Percentiles rank a stretch among this genome's conserved stretches.
These are phyloP conservation scores for Beta macrorhiza DNA, from an alignment of 179 eudicot genomes.

Conservation along the genomic window DNA sequence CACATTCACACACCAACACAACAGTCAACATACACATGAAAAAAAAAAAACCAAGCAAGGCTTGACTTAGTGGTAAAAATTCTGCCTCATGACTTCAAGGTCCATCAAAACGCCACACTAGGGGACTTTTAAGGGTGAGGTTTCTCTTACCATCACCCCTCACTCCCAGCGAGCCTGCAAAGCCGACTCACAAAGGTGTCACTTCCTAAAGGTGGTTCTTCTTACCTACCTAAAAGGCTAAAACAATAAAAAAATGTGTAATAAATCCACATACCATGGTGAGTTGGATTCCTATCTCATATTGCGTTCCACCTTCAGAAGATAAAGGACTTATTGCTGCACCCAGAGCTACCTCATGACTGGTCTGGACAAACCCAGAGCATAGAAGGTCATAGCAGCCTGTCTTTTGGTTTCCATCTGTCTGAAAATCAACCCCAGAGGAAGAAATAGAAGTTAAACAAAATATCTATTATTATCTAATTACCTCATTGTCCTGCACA, in stretches of 20 bases:
- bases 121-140: too few relatives aligned
- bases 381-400: slow-evolving; percentile 71
- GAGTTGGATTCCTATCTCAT: slow-evolving; percentile 35
- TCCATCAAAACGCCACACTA: too few relatives aligned
- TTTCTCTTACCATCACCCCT: too few relatives aligned
- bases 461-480: not conserved
- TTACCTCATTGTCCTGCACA: not conserved
- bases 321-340: slow-evolving; percentile 51
- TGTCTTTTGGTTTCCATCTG: slow-evolving; percentile 45
- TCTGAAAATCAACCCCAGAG: slow-evolving; percentile 27
- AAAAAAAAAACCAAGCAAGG: too few relatives aligned
- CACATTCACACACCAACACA: too few relatives aligned
- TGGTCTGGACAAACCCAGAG: slow-evolving; percentile 72
- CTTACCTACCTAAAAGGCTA: not conserved
- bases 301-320: slow-evolving; percentile 33
- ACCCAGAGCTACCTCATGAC: slow-evolving; percentile 56
- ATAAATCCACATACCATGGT: slow-evolving; percentile 28
- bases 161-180: too few relatives aligned
- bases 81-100: too few relatives aligned
- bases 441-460: not conserved
- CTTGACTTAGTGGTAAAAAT: too few relatives aligned
- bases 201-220: too few relatives aligned
- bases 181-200: too few relatives aligned
- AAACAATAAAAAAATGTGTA: not conserved
- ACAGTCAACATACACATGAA: too few relatives aligned